phyloP scores from a whole-genome alignment of 192 early-diverging fungal species.

The Umbelopsis ramanniana region DNA sequence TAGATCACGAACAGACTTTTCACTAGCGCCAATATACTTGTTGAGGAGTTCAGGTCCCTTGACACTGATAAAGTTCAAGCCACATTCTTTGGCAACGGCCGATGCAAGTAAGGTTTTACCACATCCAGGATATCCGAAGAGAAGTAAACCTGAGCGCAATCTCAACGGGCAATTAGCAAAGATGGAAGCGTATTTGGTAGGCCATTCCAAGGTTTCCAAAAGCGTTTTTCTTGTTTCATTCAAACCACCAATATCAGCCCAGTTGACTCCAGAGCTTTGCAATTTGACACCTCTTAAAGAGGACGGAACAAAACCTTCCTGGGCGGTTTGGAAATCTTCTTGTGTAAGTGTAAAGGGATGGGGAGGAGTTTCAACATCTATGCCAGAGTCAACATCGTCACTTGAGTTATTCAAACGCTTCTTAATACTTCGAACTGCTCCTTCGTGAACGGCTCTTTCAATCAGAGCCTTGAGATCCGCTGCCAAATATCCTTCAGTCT shows the following conservation, averaged over 20 bases:
- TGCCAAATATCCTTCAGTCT: slow-evolving; percentile 89
- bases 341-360: slow-evolving; percentile 46
- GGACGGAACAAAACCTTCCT: slow-evolving; percentile 78
- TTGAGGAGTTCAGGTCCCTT: slow-evolving; percentile 98
- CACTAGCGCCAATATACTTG: slow-evolving; percentile 99
- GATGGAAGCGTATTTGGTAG: slow-evolving; percentile 88
- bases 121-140: slow-evolving; percentile 99
- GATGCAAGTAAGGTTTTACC: slow-evolving; percentile 96
- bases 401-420: slow-evolving; percentile 23
- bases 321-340: slow-evolving; percentile 75
- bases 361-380: slow-evolving; percentile 30
- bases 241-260: slow-evolving; percentile 90
- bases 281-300: slow-evolving; percentile 81
- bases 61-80: slow-evolving; percentile 94
- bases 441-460: slow-evolving; percentile 81
- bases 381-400: not conserved
- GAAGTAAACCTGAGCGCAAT: slow-evolving; percentile 86
- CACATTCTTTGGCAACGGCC: slow-evolving; percentile 95
- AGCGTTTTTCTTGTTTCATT: slow-evolving; percentile 79
- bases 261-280: slow-evolving; percentile 73
- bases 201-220: slow-evolving; percentile 94
- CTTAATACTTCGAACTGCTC: slow-evolving; percentile 67
- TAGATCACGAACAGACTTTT: slow-evolving; percentile 91
- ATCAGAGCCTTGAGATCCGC: slow-evolving; percentile 79
- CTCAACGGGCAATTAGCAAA: slow-evolving; percentile 89